A percentile compares a stretch with the other conserved stretches of the same genome.
These are phyloP conservation scores for Diospyros lotus DNA, from an alignment of 148 eudicot genomes.

Conservation along the genomic window DNA sequence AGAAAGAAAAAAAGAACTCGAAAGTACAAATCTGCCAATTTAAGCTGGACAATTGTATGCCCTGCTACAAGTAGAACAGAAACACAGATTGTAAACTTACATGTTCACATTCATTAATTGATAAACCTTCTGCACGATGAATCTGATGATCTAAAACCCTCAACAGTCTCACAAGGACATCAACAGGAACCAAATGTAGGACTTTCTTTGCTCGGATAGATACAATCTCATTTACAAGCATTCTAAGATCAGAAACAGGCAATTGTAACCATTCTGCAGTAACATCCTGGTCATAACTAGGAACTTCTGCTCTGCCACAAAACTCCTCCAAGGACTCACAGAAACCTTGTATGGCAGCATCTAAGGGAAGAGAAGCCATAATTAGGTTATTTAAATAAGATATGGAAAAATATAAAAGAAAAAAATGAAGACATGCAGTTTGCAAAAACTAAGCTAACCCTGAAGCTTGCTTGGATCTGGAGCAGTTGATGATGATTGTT, in stretches of 20 bases:
- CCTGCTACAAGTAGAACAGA: constrained; percentile 1
- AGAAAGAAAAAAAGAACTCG: not conserved
- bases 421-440: not conserved
- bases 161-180: constrained; percentile 55
- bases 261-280: constrained; percentile 60
- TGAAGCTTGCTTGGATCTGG: constrained; percentile 54
- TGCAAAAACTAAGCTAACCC: constrained; percentile 37
- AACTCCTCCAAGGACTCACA: constrained; percentile 74
- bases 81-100: constrained; percentile 41
- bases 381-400: not conserved
- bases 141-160: constrained; percentile 87
- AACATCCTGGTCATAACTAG: constrained; percentile 69
- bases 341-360: constrained; percentile 56
- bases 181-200: constrained; percentile 72
- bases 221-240: constrained; percentile 66
- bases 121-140: constrained; percentile 91
- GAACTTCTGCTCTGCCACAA: constrained; percentile 69
- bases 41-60: not conserved
- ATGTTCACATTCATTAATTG: constrained; percentile 67
- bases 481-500: constrained; percentile 25
- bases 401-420: not conserved
- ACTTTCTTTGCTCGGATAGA: constrained; percentile 50
- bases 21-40: not conserved
- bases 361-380: constrained; percentile 29
- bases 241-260: constrained; percentile 59